These are phyloP conservation scores for Antrodiella citrinella DNA, from an alignment of 768 basidiomycete species.

Conservation along the genomic window DNA sequence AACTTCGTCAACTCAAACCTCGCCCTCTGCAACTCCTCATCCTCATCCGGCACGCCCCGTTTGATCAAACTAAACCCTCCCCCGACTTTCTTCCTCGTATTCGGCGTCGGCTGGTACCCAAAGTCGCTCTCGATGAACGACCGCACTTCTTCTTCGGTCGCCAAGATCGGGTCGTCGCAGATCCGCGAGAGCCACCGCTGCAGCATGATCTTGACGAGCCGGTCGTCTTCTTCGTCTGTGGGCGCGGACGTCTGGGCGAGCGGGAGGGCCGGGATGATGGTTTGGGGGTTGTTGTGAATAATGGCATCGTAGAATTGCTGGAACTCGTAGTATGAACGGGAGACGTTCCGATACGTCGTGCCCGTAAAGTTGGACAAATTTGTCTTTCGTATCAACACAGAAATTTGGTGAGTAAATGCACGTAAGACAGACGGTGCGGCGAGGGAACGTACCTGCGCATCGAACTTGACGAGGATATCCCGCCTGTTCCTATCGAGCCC, in stretches of 20 bases:
- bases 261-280: conserved; percentile 92
- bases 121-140: conserved; percentile 97
- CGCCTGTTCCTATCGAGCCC: conserved; percentile 91
- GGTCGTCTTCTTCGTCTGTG: conserved; percentile 97
- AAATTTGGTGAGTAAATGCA: background rate
- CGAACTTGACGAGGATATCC: conserved; percentile 89
- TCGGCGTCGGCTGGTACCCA: conserved; percentile 84
- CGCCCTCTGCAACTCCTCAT: conserved; percentile 85
- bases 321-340: conserved; percentile 92
- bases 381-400: too few relatives aligned
- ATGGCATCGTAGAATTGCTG: conserved; percentile 89
- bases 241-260: conserved; percentile 95
- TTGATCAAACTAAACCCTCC: conserved; percentile 72
- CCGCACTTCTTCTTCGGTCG: conserved; percentile 87
- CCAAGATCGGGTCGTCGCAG: conserved; percentile 84
- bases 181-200: conserved; percentile 93
- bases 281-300: conserved; percentile 87
- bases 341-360: conserved; percentile 86
- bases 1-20: conserved; percentile 88
- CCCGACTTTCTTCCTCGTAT: conserved; percentile 61
- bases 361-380: conserved; percentile 90
- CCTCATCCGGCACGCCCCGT: conserved; percentile 85
- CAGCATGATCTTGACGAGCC: conserved; percentile 88
- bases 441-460: conserved; percentile 73
- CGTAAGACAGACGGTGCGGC: background rate